Base-by-base conservation (phyloP, 352 stramenopile genomes). In the Phytopythium cucurbitacearum region DNA sequence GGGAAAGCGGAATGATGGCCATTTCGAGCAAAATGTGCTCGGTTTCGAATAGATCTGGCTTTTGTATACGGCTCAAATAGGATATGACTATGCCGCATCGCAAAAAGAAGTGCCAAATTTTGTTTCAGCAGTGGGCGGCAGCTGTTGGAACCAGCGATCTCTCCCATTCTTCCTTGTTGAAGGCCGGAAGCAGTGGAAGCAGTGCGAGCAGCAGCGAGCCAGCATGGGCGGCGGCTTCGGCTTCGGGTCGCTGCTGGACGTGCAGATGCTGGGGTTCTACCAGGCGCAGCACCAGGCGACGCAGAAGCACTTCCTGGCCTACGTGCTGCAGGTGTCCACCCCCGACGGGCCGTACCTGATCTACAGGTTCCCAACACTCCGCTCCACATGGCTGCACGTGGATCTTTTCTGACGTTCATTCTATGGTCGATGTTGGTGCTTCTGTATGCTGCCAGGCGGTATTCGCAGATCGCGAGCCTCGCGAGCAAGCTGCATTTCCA, bases 261-360 rank as follows among this genome's bases (percentile, higher is more conserved):
- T 92, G 60, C 73, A 89, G 66, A 78, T 92, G 67, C 65, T 90
- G 58, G 82, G 82, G 42, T 92, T 85, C 65, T 92, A 89, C 71
- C 73, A 85, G 57, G 81, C 79, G 40, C 72, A 80, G 67, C 68
- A 87, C 56, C 21, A 46, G 12, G 59, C 64, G 40, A 68, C 67
- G 35, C 62, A 67, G 40, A 74, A 73, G 59, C 62, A 65, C 16
- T 92, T 87, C 60, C 54, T 92, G 32, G 73, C 79, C 12, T 92
- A 92, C 59, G 82, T 92, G 38, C 64, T 92, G 39, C 79, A 90
- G 55, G 72, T 92, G 33, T 64, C 68, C 13, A 73, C 73, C 6
- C 37, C 60, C 35, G 73, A 50, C 28, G 46, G 64, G 7, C 63
- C 67, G 42, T 90, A 88, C 57, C 77, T 90, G 43, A 73, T 90